Evolutionary conservation across 345 rosid genomes (phyloP), one percentile per base, ranked within the genome.

Genomic region (Corchorus capsularis): DNA sequence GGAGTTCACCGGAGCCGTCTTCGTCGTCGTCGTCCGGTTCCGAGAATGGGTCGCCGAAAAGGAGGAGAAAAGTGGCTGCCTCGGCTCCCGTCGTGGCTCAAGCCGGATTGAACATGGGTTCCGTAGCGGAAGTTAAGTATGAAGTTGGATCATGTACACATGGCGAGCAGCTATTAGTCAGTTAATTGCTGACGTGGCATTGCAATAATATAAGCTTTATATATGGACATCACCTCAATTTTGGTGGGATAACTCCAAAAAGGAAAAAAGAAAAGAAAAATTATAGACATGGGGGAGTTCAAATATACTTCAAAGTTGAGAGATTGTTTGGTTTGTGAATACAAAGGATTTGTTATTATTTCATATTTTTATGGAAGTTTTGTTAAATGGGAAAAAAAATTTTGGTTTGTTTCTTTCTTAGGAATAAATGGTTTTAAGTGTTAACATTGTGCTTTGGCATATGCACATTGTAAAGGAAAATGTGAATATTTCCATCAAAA

Each of bases 1-100:
- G 99, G 83, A 79, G 88, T 0, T 83, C 89, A 41, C 90, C 87
- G 37, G 92, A 85, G 81, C 85, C 86, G 0, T 66, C 89, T 1
- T 86, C 87, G 2, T 85, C 91, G 0, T 79, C 89, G 14, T 81
- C 84, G 2, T 83, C 87, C 5, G 56, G 46, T 2, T 79, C 87
- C 12, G 92, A 82, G 0, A 85, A 69, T 41, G 91, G 81, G 71
- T 77, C 87, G 39, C 81, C 86, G 0, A 94, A 92, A 89, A 83
- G 92, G 86, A 79, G 92, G 84, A 90, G 79, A 83, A 90, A 83
- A 78, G 79, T 12, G 39, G 80, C 50, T 20, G 79, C 46, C n/a
- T 20, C 79, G 13, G 76, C 72, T 69, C 67, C 74, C n/a, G 72
- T 69, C 3, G 73, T 60, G 35, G 81, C 77, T 35, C 60, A 71